Evolutionary conservation across 495 filamentous ascomycete species (phyloP).

Genomic region (Entonaema liquescens): DNA sequence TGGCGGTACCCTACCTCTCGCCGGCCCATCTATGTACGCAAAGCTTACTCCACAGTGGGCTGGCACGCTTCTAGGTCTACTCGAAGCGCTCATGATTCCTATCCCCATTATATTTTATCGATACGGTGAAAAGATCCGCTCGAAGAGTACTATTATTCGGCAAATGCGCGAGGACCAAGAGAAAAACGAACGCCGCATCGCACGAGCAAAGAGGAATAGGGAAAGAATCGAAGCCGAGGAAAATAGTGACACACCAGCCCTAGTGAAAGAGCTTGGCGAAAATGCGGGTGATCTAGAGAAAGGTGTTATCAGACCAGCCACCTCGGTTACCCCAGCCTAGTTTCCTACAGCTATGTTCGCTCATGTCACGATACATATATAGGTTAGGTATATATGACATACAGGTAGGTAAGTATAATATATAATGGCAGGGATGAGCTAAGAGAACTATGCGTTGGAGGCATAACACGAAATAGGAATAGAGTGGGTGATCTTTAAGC

Average conservation of each 20-base stretch:
- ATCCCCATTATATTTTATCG: conserved; percentile 83
- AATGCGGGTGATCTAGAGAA: conserved; percentile 15
- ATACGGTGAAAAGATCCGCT: conserved; percentile 75
- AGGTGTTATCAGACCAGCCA: background rate
- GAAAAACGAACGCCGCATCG: conserved; percentile 59
- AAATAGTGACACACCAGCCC: background rate
- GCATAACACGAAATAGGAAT: background rate
- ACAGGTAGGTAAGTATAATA: background rate
- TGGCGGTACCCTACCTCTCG: conserved; percentile 77
- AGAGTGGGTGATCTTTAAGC: background rate
- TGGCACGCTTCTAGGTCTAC: conserved; percentile 73
- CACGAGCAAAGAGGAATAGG: conserved; percentile 23
- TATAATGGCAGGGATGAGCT: background rate
- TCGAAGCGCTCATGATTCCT: conserved; percentile 75
- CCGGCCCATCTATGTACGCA: conserved; percentile 75
- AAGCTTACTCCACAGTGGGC: conserved; percentile 80
- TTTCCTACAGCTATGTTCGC: background rate
- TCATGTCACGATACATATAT: background rate
- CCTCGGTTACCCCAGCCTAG: background rate
- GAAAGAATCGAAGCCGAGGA: conserved; percentile 16
- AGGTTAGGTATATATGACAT: too few relatives aligned
- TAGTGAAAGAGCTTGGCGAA: conserved; percentile 10
- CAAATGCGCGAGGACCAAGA: conserved; percentile 75
- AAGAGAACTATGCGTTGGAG: background rate
- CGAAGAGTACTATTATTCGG: conserved; percentile 70